Base-by-base conservation (phyloP, 345 rosid species). In the Turritis glabra region DNA sequence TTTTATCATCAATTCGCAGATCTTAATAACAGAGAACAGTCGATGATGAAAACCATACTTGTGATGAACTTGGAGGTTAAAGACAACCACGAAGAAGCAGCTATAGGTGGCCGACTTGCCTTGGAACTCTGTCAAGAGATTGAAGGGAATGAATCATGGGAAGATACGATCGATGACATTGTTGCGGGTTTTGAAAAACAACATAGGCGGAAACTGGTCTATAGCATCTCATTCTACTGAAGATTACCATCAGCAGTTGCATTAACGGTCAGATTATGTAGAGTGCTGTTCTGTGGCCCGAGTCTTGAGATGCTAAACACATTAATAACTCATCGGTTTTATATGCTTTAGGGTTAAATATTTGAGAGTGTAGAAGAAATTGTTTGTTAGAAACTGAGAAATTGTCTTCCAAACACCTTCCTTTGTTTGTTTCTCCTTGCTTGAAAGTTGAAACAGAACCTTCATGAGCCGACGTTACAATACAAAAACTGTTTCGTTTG, bases 51-150 rank as follows among this genome's bases (percentile, higher is more conserved):
- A 81, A 75, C 80, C 19, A 91, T 89, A 27, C 82, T 95, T 65
- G 87, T 94, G 70, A 90, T 94, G 77, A 94, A 94, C 85, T 75
- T 95, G 84, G 99, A 95, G 76, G 99, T 95, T 47, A 95, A 94
- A 85, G 98, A 94, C 67, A 94, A 92, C 81, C 97, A 94, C 40
- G 97, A 94, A 72, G 99, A 92, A 81, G 99, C 99, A 47, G 97
- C 99, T 14, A 64, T 83, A 5, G 99, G 99, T 63, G 98, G 85
- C 71, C 88, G 88, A 44, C 91, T 89, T 33, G 80, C 96, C 46
- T 82, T 89, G 72, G 97, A 93, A 72, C 85, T 93, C 57, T 93
- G 98, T 80, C 93, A 84, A 80, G 91, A 87, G 97, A 89, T 93
- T 11, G 97, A 94, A 71, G 89, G 87, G 14, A 85, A 77, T 8